These are phyloP conservation scores for Malassezia obtusa DNA, from an alignment of 1,284 basidiomycete species.

Conservation along the genomic window DNA sequence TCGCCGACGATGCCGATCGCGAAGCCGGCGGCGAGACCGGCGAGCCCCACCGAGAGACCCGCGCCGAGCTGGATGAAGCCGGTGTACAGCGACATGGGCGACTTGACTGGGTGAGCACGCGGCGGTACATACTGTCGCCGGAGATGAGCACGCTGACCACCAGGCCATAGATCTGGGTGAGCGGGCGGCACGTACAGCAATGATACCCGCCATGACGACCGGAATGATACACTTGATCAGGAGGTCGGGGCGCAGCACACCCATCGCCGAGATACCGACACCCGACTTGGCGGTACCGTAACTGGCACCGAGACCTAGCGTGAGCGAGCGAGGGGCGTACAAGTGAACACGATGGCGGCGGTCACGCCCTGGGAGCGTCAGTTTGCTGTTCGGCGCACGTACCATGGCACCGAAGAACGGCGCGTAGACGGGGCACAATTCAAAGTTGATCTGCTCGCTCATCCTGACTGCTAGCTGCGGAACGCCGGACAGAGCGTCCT, in stretches of 20 bases:
- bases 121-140: slow-evolving; percentile 37
- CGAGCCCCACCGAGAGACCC: slow-evolving; percentile 79
- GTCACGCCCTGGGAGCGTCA: slow-evolving; percentile 68
- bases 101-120: slow-evolving; percentile 41
- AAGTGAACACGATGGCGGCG: slow-evolving; percentile 91
- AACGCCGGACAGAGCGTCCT: background rate
- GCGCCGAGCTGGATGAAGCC: slow-evolving; percentile 93
- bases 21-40: slow-evolving; percentile 90
- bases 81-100: slow-evolving; percentile 57
- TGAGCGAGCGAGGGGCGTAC: slow-evolving; percentile 54
- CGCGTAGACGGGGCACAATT: slow-evolving; percentile 53
- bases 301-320: slow-evolving; percentile 71
- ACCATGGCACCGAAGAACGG: slow-evolving; percentile 97
- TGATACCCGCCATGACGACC: slow-evolving; percentile 99
- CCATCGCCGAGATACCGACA: slow-evolving; percentile 92
- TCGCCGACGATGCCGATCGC: slow-evolving; percentile 96
- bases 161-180: slow-evolving; percentile 54
- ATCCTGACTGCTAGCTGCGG: slow-evolving; percentile 12
- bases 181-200: slow-evolving; percentile 52
- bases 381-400: slow-evolving; percentile 39
- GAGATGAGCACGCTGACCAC: slow-evolving; percentile 54
- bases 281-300: slow-evolving; percentile 95
- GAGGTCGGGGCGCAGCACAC: slow-evolving; percentile 86
- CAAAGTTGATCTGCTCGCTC: slow-evolving; percentile 37
- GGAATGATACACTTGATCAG: slow-evolving; percentile 98